Evolutionary conservation across 2,329 filamentous ascomycete genomes (phyloP).

Genomic region (Cordyceps militaris): DNA sequence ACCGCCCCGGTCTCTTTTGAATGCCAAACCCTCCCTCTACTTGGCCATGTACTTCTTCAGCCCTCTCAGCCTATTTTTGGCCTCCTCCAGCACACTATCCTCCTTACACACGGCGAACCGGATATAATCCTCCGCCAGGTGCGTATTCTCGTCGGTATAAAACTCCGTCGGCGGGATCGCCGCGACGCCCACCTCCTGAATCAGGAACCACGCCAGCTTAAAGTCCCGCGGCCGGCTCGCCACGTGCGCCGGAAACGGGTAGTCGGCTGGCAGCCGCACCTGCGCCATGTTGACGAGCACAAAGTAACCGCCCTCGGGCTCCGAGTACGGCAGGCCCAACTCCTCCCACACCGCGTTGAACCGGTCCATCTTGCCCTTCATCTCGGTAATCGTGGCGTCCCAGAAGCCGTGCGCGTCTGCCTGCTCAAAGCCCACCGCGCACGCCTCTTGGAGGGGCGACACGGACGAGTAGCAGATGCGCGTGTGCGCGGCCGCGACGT

Average conservation of each 20-base stretch:
- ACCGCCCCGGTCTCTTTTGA: not conserved
- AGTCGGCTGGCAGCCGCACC: conserved; percentile 74
- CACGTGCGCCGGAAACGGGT: conserved; percentile 85
- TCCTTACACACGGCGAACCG: conserved; percentile 96
- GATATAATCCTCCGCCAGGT: conserved; percentile 87
- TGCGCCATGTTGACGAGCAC: conserved; percentile 90
- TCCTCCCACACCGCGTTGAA: conserved; percentile 81
- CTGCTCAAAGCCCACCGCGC: conserved; percentile 87
- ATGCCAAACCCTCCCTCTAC: not conserved
- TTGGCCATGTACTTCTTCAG: conserved; percentile 61
- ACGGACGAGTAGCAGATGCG: conserved; percentile 94
- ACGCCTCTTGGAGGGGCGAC: conserved; percentile 88
- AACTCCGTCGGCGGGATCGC: conserved; percentile 97
- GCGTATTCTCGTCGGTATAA: conserved; percentile 77
- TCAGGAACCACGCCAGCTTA: conserved; percentile 92
- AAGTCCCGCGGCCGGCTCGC: conserved; percentile 83
- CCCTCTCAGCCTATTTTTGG: conserved; percentile 67
- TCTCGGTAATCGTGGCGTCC: conserved; percentile 73
- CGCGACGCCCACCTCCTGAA: conserved; percentile 91
- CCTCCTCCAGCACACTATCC: conserved; percentile 72
- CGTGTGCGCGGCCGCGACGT: conserved; percentile 88
- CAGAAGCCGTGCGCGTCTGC: conserved; percentile 83
- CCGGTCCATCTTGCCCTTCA: conserved; percentile 79
- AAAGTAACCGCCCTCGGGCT: conserved; percentile 96
- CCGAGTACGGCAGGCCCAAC: conserved; percentile 71